Percentiles rank a stretch among this genome's conserved stretches.
These are phyloP conservation scores for Pichia sp. DNA, from an alignment of 1,139 yeast genomes.

Conservation along the genomic window DNA sequence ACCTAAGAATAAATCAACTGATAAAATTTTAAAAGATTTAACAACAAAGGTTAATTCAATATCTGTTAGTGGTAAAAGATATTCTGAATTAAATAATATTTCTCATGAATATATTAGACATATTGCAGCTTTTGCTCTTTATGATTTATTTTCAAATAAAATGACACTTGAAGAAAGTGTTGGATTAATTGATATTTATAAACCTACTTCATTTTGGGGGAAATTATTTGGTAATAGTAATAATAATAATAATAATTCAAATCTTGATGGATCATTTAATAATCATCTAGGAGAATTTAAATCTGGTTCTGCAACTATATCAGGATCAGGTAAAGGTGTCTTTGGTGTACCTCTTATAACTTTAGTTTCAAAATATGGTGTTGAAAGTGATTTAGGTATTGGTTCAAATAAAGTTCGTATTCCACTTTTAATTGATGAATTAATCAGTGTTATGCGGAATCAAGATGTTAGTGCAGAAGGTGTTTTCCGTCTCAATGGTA, in stretches of 20 bases:
- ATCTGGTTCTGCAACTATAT: constrained; percentile 18
- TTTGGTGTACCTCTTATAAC: constrained; percentile 77
- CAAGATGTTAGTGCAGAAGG: constrained; percentile 98
- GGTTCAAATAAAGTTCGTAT: constrained; percentile 77
- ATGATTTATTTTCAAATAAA: constrained; percentile 33
- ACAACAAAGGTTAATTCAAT: neutral
- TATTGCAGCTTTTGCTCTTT: constrained; percentile 60
- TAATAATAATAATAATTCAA: constrained; percentile 10
- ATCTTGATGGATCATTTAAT: neutral
- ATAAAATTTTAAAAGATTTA: neutral
- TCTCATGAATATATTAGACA: constrained; percentile 64
- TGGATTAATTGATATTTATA: constrained; percentile 50
- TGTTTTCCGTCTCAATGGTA: constrained; percentile 93
- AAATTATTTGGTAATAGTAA: constrained; percentile 40
- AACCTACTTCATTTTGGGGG: constrained; percentile 69
- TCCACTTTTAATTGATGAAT: constrained; percentile 83
- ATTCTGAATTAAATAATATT: constrained; percentile 60
- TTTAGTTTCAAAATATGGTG: constrained; percentile 71
- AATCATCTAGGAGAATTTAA: constrained; percentile 10
- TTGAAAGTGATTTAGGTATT: constrained; percentile 80
- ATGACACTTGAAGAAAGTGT: constrained; percentile 44
- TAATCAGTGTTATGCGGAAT: constrained; percentile 75
- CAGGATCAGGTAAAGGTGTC: constrained; percentile 36
- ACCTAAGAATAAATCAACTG: neutral
- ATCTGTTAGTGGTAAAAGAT: constrained; percentile 36